Base-by-base conservation (phyloP, 305 asterid species). In the Fraxinus sp. region DNA sequence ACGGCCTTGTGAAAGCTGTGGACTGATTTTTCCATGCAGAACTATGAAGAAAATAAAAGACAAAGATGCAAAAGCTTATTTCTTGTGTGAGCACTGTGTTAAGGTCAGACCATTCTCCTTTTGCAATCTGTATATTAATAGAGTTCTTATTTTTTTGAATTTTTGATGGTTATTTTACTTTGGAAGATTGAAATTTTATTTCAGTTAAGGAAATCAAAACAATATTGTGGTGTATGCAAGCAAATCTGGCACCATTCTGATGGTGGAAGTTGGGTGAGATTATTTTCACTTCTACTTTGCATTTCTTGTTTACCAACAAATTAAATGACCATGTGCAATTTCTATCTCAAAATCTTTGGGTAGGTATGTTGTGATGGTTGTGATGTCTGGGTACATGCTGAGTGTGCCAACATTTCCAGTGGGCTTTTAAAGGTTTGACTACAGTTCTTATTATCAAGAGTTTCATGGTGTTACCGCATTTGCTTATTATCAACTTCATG, bases 381-480 rank as follows among this genome's bases (percentile, higher is more conserved):
- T 86, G 88, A 94, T 88, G 95, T 94, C 82, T 97, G 99, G 98
- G 95, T 94, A 80, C 98, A 97, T 89, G 94, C 95, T 78, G 95
- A 94, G 78, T 97, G 99, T 84, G 95, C 98, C 83, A 85, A 89
- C 78, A 81, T 92, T 81, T 88, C 98, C 78, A 44, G 88, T 20
- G 82, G 84, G 26, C 78, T 84, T 84, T 84, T 94, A 79, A 91
- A 94, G 98, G 99, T 97, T 79, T 83, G 87, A 59, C 81, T 68
- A 13, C 24, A 39, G n/a, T 81, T 83, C 84, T 81, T 24, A 35
- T 82, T 80, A 72, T 83, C 70, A 78, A 78, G 82, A 80, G 85
- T 44, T 73, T 74, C 41, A 41, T 73, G 85, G 79, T 33, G 16
- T 66, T 46, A 14, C 59, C 18, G 72, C 37, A 44, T 52, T 81